Conservation (phyloP, 2,329 filamentous ascomycete species). For the Emericellopsis atlantica region DNA sequence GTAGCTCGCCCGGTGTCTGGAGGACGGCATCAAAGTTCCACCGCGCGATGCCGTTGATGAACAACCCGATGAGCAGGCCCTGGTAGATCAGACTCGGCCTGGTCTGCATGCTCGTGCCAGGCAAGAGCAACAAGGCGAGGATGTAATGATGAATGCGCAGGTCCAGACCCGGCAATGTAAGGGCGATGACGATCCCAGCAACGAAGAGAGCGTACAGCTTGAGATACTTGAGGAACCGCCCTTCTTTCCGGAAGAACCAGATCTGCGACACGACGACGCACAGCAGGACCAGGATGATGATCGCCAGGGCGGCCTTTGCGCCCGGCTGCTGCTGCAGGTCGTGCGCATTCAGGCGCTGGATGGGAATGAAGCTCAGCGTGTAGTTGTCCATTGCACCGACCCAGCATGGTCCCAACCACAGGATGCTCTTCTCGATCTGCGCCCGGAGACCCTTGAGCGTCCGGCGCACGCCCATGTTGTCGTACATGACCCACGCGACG, state of each 20-base stretch:
- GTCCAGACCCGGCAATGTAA: conserved; percentile 63
- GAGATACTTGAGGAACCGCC: conserved; percentile 64
- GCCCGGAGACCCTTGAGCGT: conserved; percentile 62
- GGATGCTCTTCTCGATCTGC: conserved; percentile 77
- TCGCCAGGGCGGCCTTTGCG: conserved; percentile 67
- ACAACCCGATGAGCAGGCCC: conserved; percentile 78
- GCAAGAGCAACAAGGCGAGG: conserved; percentile 71
- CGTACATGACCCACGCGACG: conserved; percentile 76
- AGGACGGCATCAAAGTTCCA: conserved; percentile 90
- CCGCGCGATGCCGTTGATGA: conserved; percentile 84
- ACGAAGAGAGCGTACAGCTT: conserved; percentile 63
- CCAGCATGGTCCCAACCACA: conserved; percentile 88
- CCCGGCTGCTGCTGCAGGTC: conserved; percentile 85
- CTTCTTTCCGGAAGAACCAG: conserved; percentile 78
- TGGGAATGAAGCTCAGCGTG: conserved; percentile 87
- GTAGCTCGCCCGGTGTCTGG: conserved; percentile 64
- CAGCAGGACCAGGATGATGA: conserved; percentile 61
- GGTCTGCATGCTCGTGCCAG: conserved; percentile 81
- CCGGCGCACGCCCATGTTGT: conserved; percentile 64
- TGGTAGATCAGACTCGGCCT: conserved; percentile 77
- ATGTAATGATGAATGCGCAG: conserved; percentile 95
- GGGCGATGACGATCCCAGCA: conserved; percentile 52
- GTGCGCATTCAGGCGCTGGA: conserved; percentile 80
- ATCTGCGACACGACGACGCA: conserved; percentile 62
- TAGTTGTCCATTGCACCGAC: conserved; percentile 88